Evolutionary conservation across 805 yeast genomes (phyloP), one percentile per base, ranked within the genome.

Genomic region (Saturnispora mendoncae): DNA sequence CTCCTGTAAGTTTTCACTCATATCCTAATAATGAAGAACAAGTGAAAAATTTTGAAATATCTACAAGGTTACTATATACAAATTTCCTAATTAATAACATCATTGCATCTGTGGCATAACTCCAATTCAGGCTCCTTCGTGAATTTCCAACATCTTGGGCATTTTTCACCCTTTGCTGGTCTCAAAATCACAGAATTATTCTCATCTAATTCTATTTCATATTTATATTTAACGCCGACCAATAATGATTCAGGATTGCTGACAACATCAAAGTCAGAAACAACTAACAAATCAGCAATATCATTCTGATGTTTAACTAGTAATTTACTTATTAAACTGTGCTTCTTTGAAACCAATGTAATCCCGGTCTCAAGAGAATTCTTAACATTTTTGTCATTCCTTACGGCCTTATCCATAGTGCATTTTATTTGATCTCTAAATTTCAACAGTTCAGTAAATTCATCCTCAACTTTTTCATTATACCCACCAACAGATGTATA

Each of bases 71-170:
- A 15, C 29, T 32, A 37, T 23, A 10, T 23, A 23, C 26, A 23
- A 23, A 23, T 36, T 5, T 12, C 13, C 26, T 28, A 13, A 21
- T 25, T 17, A 12, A 65, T 53, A 25, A 70, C 78, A 1, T 51
- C 47, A 10, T 61, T 59, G 62, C 97, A 90, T 50, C 92, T 72
- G 1, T 41, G 32, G 58, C 98, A 90, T 23, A 87, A 62, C 1
- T 57, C 58, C 9, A 75, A 75, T 27, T 69, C 76, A 0, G 46
- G 51, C 0, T 53, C 59, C 0, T 94, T 66, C 6, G 73, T 74
- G 55, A 63, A 78, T 53, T 84, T 84, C 98, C 98, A 92, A 62
- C 98, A 92, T 56, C 98, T 72, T 6, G 95, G 95, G 57, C 98
- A 92, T 53, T 87, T 87, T 39, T 63, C 62, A 2, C 65, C 54